Evolutionary conservation across 129 eudicot genomes (phyloP).

Genomic region (Escallonia herrerae): DNA sequence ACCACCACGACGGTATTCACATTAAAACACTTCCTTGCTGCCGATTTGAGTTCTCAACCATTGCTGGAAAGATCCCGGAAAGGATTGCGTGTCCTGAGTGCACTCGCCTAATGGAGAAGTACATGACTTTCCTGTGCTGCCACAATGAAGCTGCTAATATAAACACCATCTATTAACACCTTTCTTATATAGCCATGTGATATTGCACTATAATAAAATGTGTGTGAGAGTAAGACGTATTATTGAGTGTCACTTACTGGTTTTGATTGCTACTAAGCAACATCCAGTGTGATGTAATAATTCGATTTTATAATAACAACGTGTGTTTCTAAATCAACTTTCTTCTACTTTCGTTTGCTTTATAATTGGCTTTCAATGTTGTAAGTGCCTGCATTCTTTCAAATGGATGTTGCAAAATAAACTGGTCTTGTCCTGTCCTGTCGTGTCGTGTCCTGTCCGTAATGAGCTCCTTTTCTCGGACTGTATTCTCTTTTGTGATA

Average conservation of each 20-base stretch:
- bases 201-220: not conserved
- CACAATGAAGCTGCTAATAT: conserved; percentile 31
- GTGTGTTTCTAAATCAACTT: no score
- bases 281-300: not conserved
- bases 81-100: conserved; percentile 79
- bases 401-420: no score
- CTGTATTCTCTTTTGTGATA: no score
- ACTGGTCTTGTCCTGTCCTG: no score
- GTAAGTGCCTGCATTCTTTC: no score
- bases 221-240: not conserved
- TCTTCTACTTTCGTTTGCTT: no score
- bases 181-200: not conserved
- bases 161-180: no score
- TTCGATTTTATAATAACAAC: no score
- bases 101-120: conserved; percentile 57
- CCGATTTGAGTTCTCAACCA: conserved; percentile 49
- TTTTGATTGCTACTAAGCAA: not conserved
- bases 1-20: conserved; percentile 34
- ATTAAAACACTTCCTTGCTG: conserved; percentile 42
- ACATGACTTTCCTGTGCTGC: conserved; percentile 68
- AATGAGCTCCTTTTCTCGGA: no score
- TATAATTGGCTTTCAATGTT: no score
- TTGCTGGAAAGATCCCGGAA: conserved; percentile 58
- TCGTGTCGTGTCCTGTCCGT: no score
- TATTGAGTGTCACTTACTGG: not conserved